Evolutionary conservation across 75 land plant species (phyloP).

Genomic region (Adiantum capillusveneris): DNA sequence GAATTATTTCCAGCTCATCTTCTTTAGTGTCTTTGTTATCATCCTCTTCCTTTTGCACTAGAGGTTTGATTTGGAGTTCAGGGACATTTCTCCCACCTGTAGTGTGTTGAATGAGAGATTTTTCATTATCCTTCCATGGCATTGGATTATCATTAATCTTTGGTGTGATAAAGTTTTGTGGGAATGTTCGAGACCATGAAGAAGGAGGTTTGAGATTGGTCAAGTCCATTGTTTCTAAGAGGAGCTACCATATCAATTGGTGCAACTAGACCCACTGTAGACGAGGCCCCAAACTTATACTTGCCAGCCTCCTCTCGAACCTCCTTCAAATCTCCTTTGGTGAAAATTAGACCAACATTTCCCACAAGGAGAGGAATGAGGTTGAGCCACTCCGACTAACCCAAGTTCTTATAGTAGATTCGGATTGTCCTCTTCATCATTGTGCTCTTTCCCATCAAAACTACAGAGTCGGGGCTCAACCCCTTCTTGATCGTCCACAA

Average conservation of each 20-base stretch:
- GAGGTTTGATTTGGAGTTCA: no score
- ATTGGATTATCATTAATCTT: no score
- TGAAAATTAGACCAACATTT: slow-evolving; percentile 53
- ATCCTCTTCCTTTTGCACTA: no score
- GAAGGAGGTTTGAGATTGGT: slow-evolving; percentile 56
- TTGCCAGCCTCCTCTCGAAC: slow-evolving; percentile 49
- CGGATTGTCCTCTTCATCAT: slow-evolving; percentile 62
- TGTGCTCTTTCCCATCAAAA: slow-evolving; percentile 73
- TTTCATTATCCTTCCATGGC: no score
- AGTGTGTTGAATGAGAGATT: no score
- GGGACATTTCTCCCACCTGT: no score
- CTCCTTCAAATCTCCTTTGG: slow-evolving; percentile 54
- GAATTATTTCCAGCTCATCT: no score
- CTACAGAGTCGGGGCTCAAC: slow-evolving; percentile 54
- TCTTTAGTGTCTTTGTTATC: no score
- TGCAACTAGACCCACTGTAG: slow-evolving; percentile 53
- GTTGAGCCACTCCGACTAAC: slow-evolving; percentile 37
- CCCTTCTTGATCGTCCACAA: slow-evolving; percentile 55
- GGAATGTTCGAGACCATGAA: no score
- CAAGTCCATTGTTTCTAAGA: slow-evolving; percentile 55
- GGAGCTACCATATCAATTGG: slow-evolving; percentile 51
- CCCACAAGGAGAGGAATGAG: slow-evolving; percentile 56
- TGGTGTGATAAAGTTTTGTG: no score
- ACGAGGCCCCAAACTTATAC: slow-evolving; percentile 61
- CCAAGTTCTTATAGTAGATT: slow-evolving; percentile 48